A percentile compares a stretch with the other conserved stretches of the same genome.
Conservation (phyloP, 495 filamentous ascomycete species). For the Penicillium bovifimosum region DNA sequence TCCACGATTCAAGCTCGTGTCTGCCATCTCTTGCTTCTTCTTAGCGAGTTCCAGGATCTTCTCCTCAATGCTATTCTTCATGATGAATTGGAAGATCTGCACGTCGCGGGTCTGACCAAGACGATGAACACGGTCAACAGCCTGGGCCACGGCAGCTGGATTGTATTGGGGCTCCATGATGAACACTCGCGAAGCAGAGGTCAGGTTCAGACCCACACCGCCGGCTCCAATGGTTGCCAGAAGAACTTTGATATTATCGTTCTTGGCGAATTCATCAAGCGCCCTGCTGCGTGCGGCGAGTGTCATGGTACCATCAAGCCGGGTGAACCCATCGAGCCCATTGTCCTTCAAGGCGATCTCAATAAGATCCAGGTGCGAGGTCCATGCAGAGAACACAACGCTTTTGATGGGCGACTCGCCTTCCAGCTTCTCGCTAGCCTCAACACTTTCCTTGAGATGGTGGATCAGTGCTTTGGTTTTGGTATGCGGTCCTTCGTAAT, state of each 20-base stretch:
- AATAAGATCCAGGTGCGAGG: conserved; percentile 87
- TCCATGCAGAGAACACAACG: conserved; percentile 93
- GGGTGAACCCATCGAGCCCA: conserved; percentile 57
- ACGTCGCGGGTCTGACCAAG: conserved; percentile 85
- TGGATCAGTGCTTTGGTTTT: conserved; percentile 78
- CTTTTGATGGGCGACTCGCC: conserved; percentile 71
- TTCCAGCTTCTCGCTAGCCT: conserved; percentile 51
- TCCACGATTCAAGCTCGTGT: conserved; percentile 70
- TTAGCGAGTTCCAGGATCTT: conserved; percentile 84
- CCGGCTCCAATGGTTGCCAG: conserved; percentile 90
- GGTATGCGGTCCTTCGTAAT: conserved; percentile 81
- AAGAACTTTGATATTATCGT: conserved; percentile 67
- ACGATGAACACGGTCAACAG: conserved; percentile 88
- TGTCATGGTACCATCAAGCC: conserved; percentile 84
- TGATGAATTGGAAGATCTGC: conserved; percentile 76
- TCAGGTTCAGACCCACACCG: conserved; percentile 88
- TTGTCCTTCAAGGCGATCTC: conserved; percentile 71
- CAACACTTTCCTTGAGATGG: conserved; percentile 54
- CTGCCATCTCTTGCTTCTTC: conserved; percentile 85
- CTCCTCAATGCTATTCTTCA: conserved; percentile 86
- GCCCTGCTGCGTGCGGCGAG: conserved; percentile 63
- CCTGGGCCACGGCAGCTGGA: conserved; percentile 89
- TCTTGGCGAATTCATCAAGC: conserved; percentile 70
- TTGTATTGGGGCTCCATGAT: conserved; percentile 99
- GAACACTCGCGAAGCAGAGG: conserved; percentile 76